Percentiles rank a stretch among this genome's conserved stretches.
Conservation (phyloP, 2,329 filamentous ascomycete species). For the Zopfia rhizophila region DNA sequence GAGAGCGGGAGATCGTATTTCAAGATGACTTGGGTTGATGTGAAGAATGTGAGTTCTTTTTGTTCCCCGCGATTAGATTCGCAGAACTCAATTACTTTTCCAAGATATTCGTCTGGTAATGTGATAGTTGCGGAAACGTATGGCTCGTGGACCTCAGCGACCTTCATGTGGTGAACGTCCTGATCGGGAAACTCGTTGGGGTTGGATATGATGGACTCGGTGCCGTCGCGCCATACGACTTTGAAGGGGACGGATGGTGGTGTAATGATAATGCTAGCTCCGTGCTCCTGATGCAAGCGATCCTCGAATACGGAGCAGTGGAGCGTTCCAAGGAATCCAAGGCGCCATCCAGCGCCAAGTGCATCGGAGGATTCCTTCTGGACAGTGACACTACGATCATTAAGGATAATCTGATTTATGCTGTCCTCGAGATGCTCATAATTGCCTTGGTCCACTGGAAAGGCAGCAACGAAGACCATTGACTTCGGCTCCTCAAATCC, state of each 20-base stretch:
- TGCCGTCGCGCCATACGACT: constrained; percentile 80
- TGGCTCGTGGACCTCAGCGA: constrained; percentile 74
- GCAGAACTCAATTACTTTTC: constrained; percentile 93
- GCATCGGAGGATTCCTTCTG: constrained; percentile 96
- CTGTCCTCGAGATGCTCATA: constrained; percentile 90
- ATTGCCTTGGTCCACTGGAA: constrained; percentile 90
- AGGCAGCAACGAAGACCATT: constrained; percentile 98
- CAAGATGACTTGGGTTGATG: constrained; percentile 89
- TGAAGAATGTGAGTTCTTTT: constrained; percentile 89
- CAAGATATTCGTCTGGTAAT: constrained; percentile 91
- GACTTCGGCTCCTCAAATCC: constrained; percentile 98
- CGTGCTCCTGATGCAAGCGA: constrained; percentile 91
- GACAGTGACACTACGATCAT: constrained; percentile 92
- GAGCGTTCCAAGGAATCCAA: constrained; percentile 94
- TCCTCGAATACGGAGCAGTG: constrained; percentile 99
- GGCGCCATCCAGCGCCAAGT: constrained; percentile 89
- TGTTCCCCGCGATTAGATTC: constrained; percentile 90
- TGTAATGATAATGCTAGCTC: constrained; percentile 94
- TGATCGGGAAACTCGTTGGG: constrained; percentile 88
- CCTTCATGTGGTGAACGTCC: constrained; percentile 63
- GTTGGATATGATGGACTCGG: constrained; percentile 81
- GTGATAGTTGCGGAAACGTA: constrained; percentile 88
- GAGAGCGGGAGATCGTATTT: constrained; percentile 90
- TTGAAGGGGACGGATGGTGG: constrained; percentile 95
- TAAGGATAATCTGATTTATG: constrained; percentile 91